A percentile compares a stretch with the other conserved stretches of the same genome.
phyloP scores from a whole-genome alignment of 768 basidiomycete species.

The Dentipellis sp. region DNA sequence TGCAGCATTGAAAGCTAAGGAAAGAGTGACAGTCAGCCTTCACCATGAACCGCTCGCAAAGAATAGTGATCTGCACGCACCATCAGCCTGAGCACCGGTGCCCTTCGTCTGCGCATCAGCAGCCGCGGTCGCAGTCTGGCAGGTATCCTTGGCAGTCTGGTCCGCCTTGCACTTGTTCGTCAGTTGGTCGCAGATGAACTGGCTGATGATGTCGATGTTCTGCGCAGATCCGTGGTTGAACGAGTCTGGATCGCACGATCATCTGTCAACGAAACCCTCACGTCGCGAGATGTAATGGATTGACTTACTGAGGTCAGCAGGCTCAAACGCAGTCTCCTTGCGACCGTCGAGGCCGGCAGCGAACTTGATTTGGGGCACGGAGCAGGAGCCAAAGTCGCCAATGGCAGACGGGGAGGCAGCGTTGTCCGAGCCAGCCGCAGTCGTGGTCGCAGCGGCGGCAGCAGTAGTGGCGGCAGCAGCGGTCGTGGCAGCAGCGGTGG shows the following conservation, averaged over 20 bases:
- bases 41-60: no score
- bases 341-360: slow-evolving; percentile 43
- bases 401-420: not conserved
- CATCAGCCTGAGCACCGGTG: slow-evolving; percentile 38
- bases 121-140: slow-evolving; percentile 28
- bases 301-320: slow-evolving; percentile 30
- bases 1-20: slow-evolving; percentile 42
- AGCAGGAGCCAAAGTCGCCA: slow-evolving; percentile 35
- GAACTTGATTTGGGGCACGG: slow-evolving; percentile 46
- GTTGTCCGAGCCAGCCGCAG: slow-evolving; percentile 3
- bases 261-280: slow-evolving; percentile 26
- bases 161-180: slow-evolving; percentile 46
- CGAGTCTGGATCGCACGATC: slow-evolving; percentile 20
- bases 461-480: slow-evolving; percentile 11
- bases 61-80: not conserved
- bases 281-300: not conserved
- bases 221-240: slow-evolving; percentile 48
- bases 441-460: slow-evolving; percentile 2
- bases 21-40: not conserved
- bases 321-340: slow-evolving; percentile 45
- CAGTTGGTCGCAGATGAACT: slow-evolving; percentile 48
- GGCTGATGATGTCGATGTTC: slow-evolving; percentile 48
- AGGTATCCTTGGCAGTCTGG: slow-evolving; percentile 41
- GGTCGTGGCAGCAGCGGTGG: slow-evolving; percentile 6
- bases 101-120: slow-evolving; percentile 18